These are phyloP conservation scores for Adansonia gregorii DNA, from an alignment of 441 rosid genomes.

Conservation along the genomic window DNA sequence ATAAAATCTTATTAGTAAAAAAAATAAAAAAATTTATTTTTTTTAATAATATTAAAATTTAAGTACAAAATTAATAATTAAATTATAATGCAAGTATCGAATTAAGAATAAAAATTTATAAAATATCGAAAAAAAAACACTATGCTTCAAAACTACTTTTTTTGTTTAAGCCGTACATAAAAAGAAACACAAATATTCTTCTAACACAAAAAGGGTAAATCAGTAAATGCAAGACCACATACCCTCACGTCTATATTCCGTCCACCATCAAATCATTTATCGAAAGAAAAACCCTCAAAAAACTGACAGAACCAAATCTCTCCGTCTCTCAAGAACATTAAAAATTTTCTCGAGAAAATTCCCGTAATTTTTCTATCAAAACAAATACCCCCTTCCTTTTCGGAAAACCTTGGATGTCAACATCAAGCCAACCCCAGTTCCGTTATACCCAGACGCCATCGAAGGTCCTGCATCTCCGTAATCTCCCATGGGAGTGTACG, in stretches of 20 bases:
- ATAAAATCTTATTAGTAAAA: no score
- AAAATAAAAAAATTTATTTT: no score
- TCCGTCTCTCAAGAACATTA: background rate
- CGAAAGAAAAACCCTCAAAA: background rate
- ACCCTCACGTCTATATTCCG: background rate
- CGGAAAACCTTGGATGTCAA: slow-evolving; percentile 52
- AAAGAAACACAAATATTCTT: no score
- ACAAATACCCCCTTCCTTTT: slow-evolving; percentile 30
- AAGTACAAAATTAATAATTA: no score
- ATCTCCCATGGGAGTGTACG: slow-evolving; percentile 93
- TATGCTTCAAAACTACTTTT: no score
- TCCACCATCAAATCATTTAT: background rate
- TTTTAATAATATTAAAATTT: no score
- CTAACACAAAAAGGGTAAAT: slow-evolving; percentile 6
- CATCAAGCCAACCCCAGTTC: slow-evolving; percentile 83
- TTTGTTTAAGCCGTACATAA: no score
- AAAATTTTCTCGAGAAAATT: slow-evolving; percentile 23
- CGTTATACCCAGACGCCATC: slow-evolving; percentile 99
- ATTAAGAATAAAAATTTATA: no score
- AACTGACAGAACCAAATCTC: background rate
- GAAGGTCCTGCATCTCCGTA: slow-evolving; percentile 91
- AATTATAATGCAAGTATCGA: no score
- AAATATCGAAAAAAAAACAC: no score
- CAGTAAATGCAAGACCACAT: background rate
- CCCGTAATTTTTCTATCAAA: slow-evolving; percentile 28